Evolutionary conservation across 306 rosid species (phyloP).

Genomic region (Lagenaria siceraria): DNA sequence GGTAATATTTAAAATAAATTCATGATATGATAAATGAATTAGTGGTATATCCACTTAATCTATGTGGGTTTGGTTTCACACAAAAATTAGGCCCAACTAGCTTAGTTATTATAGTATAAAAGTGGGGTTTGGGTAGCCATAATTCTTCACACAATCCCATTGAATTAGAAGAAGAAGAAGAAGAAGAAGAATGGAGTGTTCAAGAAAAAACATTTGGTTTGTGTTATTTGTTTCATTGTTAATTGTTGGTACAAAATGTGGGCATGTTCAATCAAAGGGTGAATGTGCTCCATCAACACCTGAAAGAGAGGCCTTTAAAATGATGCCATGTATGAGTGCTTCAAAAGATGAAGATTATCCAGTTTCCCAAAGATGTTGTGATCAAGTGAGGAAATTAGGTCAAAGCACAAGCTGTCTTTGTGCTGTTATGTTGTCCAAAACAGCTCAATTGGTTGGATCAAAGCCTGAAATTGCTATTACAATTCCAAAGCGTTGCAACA

Average conservation of each 20-base stretch:
- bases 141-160: background rate
- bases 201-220: slow-evolving; percentile 16
- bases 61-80: slow-evolving; percentile 4
- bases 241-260: background rate
- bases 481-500: slow-evolving; percentile 41
- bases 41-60: slow-evolving; percentile 16
- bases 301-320: slow-evolving; percentile 32
- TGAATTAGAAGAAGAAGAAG: background rate
- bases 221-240: slow-evolving; percentile 11
- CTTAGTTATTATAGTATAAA: slow-evolving; percentile 17
- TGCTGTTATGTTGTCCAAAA: slow-evolving; percentile 32
- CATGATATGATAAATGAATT: background rate
- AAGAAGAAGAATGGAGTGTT: slow-evolving; percentile 9
- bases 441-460: slow-evolving; percentile 25
- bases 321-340: slow-evolving; percentile 35
- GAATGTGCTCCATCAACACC: slow-evolving; percentile 36
- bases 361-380: slow-evolving; percentile 35
- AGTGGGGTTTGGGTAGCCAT: background rate
- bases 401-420: slow-evolving; percentile 35
- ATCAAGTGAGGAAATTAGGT: slow-evolving; percentile 28
- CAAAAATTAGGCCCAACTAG: background rate
- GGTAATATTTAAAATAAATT: background rate
- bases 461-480: slow-evolving; percentile 37
- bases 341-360: slow-evolving; percentile 18
- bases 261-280: slow-evolving; percentile 20